These are phyloP conservation scores for Xylaria cubensis DNA, from an alignment of 495 filamentous ascomycete species.

Conservation along the genomic window DNA sequence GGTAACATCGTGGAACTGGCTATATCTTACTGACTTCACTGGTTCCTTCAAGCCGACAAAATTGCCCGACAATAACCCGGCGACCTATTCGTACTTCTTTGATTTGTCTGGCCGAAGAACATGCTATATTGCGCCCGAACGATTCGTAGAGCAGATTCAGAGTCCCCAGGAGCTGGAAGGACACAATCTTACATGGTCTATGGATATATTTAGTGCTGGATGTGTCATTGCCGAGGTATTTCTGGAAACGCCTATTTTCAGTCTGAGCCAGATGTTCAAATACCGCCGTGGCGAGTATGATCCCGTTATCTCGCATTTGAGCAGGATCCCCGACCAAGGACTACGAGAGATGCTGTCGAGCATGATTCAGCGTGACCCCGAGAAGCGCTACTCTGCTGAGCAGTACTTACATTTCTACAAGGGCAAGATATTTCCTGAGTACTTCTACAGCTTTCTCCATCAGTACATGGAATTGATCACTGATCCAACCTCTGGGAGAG, in stretches of 20 bases:
- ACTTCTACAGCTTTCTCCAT: slow-evolving; percentile 96
- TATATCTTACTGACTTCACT: slow-evolving; percentile 96
- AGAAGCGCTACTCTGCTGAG: slow-evolving; percentile 90
- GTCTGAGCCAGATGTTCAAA: slow-evolving; percentile 89
- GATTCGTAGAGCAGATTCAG: slow-evolving; percentile 72
- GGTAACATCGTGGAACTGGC: slow-evolving; percentile 99
- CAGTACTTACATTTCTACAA: slow-evolving; percentile 94
- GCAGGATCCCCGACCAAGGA: slow-evolving; percentile 85
- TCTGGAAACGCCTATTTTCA: slow-evolving; percentile 93
- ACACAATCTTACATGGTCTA: slow-evolving; percentile 73
- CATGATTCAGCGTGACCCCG: slow-evolving; percentile 94
- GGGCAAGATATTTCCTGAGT: slow-evolving; percentile 88
- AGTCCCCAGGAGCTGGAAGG: slow-evolving; percentile 57
- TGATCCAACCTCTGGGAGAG: slow-evolving; percentile 82
- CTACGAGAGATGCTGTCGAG: slow-evolving; percentile 86
- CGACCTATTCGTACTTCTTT: slow-evolving; percentile 97
- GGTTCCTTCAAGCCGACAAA: slow-evolving; percentile 94
- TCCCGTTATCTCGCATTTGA: slow-evolving; percentile 76
- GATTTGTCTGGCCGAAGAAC: slow-evolving; percentile 90
- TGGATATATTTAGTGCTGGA: slow-evolving; percentile 98
- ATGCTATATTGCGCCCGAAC: slow-evolving; percentile 96
- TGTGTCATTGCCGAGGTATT: slow-evolving; percentile 98
- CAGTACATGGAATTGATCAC: slow-evolving; percentile 97
- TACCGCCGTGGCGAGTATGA: slow-evolving; percentile 94
- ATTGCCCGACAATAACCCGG: slow-evolving; percentile 95